Evolutionary conservation across 371 early-diverging fungal species (phyloP).

Genomic region (Haplosporangium sp.): DNA sequence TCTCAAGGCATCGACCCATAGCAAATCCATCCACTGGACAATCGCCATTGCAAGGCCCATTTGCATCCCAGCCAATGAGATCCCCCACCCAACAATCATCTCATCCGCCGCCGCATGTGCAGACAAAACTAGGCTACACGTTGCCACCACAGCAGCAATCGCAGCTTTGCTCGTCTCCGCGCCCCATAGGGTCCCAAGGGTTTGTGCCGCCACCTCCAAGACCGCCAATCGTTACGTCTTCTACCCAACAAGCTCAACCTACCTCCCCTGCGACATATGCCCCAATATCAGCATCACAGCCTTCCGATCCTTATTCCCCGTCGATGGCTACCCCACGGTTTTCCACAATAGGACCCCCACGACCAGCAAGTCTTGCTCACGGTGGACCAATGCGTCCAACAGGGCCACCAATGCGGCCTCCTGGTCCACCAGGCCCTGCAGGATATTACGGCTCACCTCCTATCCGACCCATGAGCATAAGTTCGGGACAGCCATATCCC

Average conservation of each 20-base stretch:
- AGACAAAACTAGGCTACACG: constrained; percentile 12
- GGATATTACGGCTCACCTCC: constrained; percentile 31
- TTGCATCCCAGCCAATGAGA: constrained; percentile 26
- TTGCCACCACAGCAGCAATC: constrained; percentile 16
- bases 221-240: constrained; percentile 30
- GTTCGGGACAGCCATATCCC: constrained; percentile 28
- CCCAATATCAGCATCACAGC: constrained; percentile 17
- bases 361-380: constrained; percentile 19
- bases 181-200: constrained; percentile 19
- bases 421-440: constrained; percentile 24
- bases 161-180: constrained; percentile 11
- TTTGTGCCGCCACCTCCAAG: constrained; percentile 29
- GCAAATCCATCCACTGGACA: constrained; percentile 18
- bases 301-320: constrained; percentile 21
- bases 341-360: constrained; percentile 28
- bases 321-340: constrained; percentile 18
- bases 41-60: constrained; percentile 30
- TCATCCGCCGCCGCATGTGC: constrained; percentile 17
- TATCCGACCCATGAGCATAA: constrained; percentile 26
- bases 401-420: constrained; percentile 15
- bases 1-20: constrained; percentile 47
- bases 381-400: constrained; percentile 36
- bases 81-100: constrained; percentile 11
- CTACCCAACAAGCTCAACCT: constrained; percentile 12
- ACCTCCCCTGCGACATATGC: constrained; percentile 20